Evolutionary conservation across 192 early-diverging fungal species (phyloP).

Genomic region (Lobulomyces angularis): DNA sequence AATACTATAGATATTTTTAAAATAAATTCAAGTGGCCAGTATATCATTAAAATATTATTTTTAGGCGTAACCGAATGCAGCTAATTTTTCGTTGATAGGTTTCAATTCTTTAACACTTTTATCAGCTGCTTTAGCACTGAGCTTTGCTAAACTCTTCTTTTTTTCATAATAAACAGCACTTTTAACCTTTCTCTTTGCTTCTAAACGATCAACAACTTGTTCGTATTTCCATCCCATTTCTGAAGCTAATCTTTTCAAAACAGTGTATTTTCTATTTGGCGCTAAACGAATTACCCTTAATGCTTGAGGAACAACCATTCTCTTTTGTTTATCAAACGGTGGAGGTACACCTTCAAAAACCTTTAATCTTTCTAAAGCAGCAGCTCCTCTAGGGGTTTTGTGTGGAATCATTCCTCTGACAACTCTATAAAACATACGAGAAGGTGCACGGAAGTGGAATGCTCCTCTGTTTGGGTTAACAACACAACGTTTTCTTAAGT

Average conservation of each 20-base stretch:
- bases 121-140: constrained; percentile 57
- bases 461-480: constrained; percentile 93
- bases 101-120: constrained; percentile 45
- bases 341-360: constrained; percentile 98
- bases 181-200: constrained; percentile 98
- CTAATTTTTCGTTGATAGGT: constrained; percentile 43
- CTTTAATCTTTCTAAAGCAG: constrained; percentile 93
- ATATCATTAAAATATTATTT: too few species aligned
- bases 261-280: constrained; percentile 97
- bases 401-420: constrained; percentile 99
- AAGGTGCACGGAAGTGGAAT: constrained; percentile 98
- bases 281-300: constrained; percentile 92
- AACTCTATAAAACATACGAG: constrained; percentile 90
- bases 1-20: too few species aligned
- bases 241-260: constrained; percentile 77
- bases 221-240: constrained; percentile 99
- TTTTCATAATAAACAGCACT: constrained; percentile 84
- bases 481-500: constrained; percentile 94
- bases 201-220: constrained; percentile 88
- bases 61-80: constrained; percentile 56
- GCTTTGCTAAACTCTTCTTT: constrained; percentile 43
- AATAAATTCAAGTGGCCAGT: too few species aligned
- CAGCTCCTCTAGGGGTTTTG: constrained; percentile 97
- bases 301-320: constrained; percentile 91
- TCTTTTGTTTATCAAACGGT: constrained; percentile 93